Evolutionary conservation across 1,139 yeast genomes (phyloP).

Genomic region (Eremothecium sinecaudum): DNA sequence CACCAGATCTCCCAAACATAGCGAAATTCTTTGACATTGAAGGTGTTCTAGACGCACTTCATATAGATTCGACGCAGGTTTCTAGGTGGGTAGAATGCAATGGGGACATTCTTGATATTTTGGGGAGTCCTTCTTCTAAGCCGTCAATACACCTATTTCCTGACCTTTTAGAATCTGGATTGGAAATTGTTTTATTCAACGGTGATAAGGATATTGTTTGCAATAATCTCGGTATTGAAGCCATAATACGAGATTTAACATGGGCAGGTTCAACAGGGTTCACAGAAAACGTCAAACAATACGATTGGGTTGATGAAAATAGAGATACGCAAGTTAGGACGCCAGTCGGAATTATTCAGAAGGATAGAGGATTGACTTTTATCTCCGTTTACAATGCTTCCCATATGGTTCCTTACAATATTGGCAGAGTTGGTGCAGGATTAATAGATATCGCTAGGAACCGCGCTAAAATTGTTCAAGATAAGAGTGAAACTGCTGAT

Average conservation of each 20-base stretch:
- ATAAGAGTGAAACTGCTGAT: too few relatives aligned
- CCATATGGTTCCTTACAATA: slow-evolving; percentile 92
- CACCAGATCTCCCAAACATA: slow-evolving; percentile 55
- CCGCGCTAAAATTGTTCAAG: too few relatives aligned
- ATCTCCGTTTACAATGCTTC: slow-evolving; percentile 67
- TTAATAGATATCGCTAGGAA: slow-evolving; percentile 44
- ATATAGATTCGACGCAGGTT: slow-evolving; percentile 34
- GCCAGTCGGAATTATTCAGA: slow-evolving; percentile 43
- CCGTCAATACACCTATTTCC: slow-evolving; percentile 66
- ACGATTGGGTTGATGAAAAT: slow-evolving; percentile 49
- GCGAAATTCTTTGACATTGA: slow-evolving; percentile 49
- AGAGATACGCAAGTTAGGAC: slow-evolving; percentile 31
- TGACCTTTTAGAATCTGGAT: slow-evolving; percentile 41
- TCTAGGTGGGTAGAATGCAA: slow-evolving; percentile 70
- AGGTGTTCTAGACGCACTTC: slow-evolving; percentile 51
- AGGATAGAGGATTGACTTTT: slow-evolving; percentile 68
- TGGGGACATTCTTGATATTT: slow-evolving; percentile 42
- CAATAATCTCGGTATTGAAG: slow-evolving; percentile 68
- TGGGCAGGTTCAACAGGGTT: slow-evolving; percentile 69
- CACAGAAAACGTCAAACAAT: slow-evolving; percentile 31
- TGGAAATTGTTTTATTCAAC: slow-evolving; percentile 66
- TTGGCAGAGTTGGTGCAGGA: slow-evolving; percentile 61
- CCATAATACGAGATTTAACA: slow-evolving; percentile 46
- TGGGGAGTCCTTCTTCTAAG: slow-evolving; percentile 44
- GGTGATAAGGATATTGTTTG: slow-evolving; percentile 90